Percentiles rank a stretch among this genome's conserved stretches.
phyloP scores from a whole-genome alignment of 2,329 filamentous ascomycete genomes.

The Drechslerella coelobrocha region DNA sequence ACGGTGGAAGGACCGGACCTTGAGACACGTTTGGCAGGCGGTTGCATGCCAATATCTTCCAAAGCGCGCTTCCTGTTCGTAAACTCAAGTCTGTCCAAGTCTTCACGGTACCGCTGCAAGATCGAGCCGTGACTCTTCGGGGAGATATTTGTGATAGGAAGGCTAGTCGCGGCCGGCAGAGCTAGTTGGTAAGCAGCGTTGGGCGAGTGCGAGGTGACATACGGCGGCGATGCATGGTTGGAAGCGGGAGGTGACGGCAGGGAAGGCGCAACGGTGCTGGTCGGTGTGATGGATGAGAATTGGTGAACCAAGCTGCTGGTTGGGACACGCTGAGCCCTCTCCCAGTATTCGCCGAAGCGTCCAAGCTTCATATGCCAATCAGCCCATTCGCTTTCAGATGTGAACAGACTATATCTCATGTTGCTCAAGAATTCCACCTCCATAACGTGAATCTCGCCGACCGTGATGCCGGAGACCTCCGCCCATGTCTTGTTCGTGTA shows the following conservation, averaged over 20 bases:
- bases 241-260: constrained; percentile 54
- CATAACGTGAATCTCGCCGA: constrained; percentile 97
- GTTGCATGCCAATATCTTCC: constrained; percentile 60
- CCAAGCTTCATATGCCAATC: constrained; percentile 84
- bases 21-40: constrained; percentile 64
- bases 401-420: constrained; percentile 91
- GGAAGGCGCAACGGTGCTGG: constrained; percentile 51
- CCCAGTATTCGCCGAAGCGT: constrained; percentile 82
- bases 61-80: constrained; percentile 59
- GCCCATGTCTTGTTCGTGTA: constrained; percentile 99
- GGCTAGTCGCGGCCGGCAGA: constrained; percentile 36
- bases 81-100: constrained; percentile 56
- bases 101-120: constrained; percentile 55
- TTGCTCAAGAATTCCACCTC: constrained; percentile 99
- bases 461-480: constrained; percentile 91
- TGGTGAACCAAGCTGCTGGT: constrained; percentile 31
- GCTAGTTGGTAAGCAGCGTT: constrained; percentile 38
- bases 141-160: constrained; percentile 57
- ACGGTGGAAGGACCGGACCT: constrained; percentile 54
- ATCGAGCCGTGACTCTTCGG: constrained; percentile 57
- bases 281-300: constrained; percentile 40
- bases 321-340: constrained; percentile 67
- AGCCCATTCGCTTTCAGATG: constrained; percentile 84
- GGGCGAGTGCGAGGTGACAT: constrained; percentile 36
- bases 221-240: constrained; percentile 54